Percentiles rank a stretch among this genome's conserved stretches.
phyloP scores from a whole-genome alignment of 2,329 filamentous ascomycete genomes.

The Clonostachys rhizophaga region DNA sequence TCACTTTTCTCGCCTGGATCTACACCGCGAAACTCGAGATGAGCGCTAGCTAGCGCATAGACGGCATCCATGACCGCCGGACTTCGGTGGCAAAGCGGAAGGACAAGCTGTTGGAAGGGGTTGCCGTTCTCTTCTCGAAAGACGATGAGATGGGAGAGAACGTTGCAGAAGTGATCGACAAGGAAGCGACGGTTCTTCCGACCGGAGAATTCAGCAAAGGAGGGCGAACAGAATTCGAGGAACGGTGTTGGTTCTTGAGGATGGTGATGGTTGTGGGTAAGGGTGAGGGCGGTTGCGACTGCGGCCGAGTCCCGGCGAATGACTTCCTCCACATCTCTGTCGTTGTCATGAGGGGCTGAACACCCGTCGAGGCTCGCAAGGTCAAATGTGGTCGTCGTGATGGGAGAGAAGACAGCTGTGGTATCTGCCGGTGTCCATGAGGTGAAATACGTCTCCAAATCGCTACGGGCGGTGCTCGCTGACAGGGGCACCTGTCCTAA shows the following conservation, averaged over 20 bases:
- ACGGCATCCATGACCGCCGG: constrained; percentile 73
- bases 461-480: background rate
- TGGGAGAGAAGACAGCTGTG: constrained; percentile 17
- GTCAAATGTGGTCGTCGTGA: constrained; percentile 21
- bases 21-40: constrained; percentile 64
- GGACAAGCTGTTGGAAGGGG: constrained; percentile 57
- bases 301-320: constrained; percentile 8
- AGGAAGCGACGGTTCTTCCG: constrained; percentile 48
- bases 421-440: constrained; percentile 4
- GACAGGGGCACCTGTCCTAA: background rate
- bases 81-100: constrained; percentile 53
- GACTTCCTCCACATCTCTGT: constrained; percentile 19
- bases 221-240: constrained; percentile 46
- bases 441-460: background rate
- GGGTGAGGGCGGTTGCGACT: constrained; percentile 10
- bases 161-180: constrained; percentile 60
- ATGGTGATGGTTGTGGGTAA: constrained; percentile 12
- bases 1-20: constrained; percentile 49
- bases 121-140: constrained; percentile 59
- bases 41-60: constrained; percentile 78
- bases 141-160: constrained; percentile 60
- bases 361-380: constrained; percentile 15
- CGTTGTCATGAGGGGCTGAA: constrained; percentile 11
- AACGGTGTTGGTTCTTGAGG: constrained; percentile 19
- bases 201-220: constrained; percentile 53